Evolutionary conservation across 2,329 filamentous ascomycete genomes (phyloP), one percentile per base, ranked within the genome.

Genomic region (Neurospora crassa): DNA sequence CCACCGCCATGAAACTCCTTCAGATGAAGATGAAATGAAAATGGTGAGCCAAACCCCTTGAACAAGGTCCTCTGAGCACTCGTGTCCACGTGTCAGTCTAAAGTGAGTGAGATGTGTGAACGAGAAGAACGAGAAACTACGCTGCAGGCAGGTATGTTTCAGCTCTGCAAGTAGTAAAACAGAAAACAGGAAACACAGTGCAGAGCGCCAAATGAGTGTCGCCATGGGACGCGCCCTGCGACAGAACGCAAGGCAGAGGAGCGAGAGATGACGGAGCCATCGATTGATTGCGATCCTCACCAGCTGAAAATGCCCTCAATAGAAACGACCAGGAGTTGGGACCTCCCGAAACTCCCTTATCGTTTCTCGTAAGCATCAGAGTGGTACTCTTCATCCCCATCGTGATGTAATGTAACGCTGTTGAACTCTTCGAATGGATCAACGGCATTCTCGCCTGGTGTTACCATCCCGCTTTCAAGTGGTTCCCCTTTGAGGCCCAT

Each of bases 361-460:
- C 75, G 74, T 67, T 71, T 47, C 18, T 29, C 45, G 6, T 59
- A 34, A 40, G 45, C 29, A 37, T 76, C 73, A 34, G 78, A 78
- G 70, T 82, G 79, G 45, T 71, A 69, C 71, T 89, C 84, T 68
- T 94, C 92, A 76, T 97, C 95, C 18, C 94, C 96, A 71, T 98
- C 96, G 79, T 99, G 96, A 81, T 98, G 95, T 73, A 99, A 85
- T 69, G 96, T 99, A 59, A 99, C 94, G 79, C 93, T 97, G 85
- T 98, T 99, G 82, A 99, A 99, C 81, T 98, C 96, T 81, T 97
- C 93, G 79, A 99, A 99, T 1, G 96, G 96, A 85, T 99, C 96
- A 3, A 88, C 85, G 37, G 73, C 71, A 24, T 70, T 68, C 79
- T 97, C 95, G 67, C 92, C 92, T 1, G 95, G 95, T 2, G 95